Base-by-base conservation (phyloP, 1,284 basidiomycete genomes). In the Trichosporon sp. region DNA sequence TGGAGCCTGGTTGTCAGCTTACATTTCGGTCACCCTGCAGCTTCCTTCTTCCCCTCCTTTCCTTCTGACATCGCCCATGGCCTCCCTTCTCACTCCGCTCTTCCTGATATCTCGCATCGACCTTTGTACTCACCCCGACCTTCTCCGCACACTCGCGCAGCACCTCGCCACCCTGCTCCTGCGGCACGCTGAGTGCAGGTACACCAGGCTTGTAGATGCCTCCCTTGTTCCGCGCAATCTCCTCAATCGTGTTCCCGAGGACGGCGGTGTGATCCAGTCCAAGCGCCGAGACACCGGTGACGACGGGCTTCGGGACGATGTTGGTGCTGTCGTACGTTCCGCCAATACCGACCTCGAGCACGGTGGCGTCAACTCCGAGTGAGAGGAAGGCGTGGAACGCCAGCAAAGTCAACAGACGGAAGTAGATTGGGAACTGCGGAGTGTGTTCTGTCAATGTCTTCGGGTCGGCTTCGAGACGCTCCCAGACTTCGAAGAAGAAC, bases 401-500 rank as follows among this genome's bases (percentile, higher is more conserved):
- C 73, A 99, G 83, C 8, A 98, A 84, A 1, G 96, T 99, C 56
- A 99, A 78, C 75, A 92, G 95, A 63, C 92, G 87, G 80, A 99
- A 99, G 82, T 99, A 99, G 71, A 89, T 88, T 14, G 96, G 96
- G 72, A 76, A 81, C 62, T 68, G 56, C 13, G 89, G 84, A 8
- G 88, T 89, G 56, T 80, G 83, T 7, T 85, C 82, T 36, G 84
- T 82, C 69, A 83, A 49, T 69, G 90, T 90, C 75, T 82, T 79
- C 21, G 83, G 79, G 73, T 92, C 91, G n/a, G 83, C 76, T 59
- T 89, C 85, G 3, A 99, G 83, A 63, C 84, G 85, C 74, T 98
- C 91, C 96, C 95, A 99, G 0, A 99, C 89, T 74, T 99, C 89
- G 76, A 95, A 99, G 81, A 99, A 99, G 78, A 89, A 96, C 72